Evolutionary conservation across 2,329 filamentous ascomycete genomes (phyloP).

Genomic region (Lojkania enalia): DNA sequence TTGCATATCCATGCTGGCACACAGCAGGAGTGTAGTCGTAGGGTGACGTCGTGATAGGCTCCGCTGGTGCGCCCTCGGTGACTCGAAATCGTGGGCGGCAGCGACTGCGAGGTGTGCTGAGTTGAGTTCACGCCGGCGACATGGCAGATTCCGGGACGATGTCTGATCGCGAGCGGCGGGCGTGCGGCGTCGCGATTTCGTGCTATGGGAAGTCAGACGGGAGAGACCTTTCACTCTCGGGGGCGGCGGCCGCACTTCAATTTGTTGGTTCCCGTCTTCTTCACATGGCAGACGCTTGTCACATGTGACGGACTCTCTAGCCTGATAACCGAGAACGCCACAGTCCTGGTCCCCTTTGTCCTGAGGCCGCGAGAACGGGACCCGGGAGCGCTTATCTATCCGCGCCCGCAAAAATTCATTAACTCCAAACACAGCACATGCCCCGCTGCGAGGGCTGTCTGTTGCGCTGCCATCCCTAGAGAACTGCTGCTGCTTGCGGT

Average conservation of each 20-base stretch:
- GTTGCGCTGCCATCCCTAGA: no score
- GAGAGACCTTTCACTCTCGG: not conserved
- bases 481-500: no score
- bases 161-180: not conserved
- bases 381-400: no score
- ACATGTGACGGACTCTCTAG: constrained; percentile 9
- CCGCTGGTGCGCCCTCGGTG: no score
- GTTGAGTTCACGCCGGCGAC: no score
- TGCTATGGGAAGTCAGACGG: constrained; percentile 7
- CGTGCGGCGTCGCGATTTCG: not conserved
- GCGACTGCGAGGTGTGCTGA: constrained; percentile 1
- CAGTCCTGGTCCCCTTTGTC: not conserved
- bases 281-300: constrained; percentile 9
- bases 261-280: constrained; percentile 11
- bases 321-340: constrained; percentile 6
- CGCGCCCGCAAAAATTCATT: no score
- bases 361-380: not conserved
- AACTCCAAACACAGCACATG: no score
- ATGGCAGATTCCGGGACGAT: no score
- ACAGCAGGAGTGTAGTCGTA: not conserved
- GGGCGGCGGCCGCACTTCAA: constrained; percentile 3
- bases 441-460: no score
- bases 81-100: no score
- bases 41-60: constrained; percentile 9
- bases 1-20: constrained; percentile 27